Conservation (phyloP, 2,329 filamentous ascomycete species). For the Verruconis gallopava region DNA sequence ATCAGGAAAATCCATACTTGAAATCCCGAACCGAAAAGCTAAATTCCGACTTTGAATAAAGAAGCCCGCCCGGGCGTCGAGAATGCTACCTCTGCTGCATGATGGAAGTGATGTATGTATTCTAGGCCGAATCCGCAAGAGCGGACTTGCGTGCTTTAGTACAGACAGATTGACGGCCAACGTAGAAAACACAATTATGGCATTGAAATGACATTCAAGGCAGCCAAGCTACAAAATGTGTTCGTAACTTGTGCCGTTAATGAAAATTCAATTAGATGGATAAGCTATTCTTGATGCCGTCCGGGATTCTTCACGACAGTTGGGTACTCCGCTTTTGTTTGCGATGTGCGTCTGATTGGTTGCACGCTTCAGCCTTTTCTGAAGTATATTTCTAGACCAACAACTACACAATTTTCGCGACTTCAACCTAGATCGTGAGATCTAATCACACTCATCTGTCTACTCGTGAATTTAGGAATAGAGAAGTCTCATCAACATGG, state of each 20-base stretch:
- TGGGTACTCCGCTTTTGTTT: no score
- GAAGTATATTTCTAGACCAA: not conserved
- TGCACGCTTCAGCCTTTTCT: not conserved
- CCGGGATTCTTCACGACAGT: no score
- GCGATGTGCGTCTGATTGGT: not conserved
- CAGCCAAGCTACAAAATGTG: no score
- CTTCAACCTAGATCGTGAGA: no score
- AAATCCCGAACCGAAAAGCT: not conserved
- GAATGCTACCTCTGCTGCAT: constrained; percentile 32
- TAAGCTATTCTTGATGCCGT: no score
- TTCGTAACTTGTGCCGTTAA: no score
- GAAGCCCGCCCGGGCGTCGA: constrained; percentile 31
- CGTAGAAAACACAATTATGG: no score
- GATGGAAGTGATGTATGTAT: constrained; percentile 25
- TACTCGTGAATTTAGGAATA: not conserved
- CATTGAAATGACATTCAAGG: no score
- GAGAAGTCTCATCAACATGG: not conserved
- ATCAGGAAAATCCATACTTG: no score
- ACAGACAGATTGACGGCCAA: constrained; percentile 30
- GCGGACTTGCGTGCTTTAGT: constrained; percentile 21
- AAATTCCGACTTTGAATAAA: constrained; percentile 15
- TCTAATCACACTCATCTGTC: not conserved
- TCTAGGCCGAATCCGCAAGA: constrained; percentile 34
- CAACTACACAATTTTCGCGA: no score
- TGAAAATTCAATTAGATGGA: no score